Percentiles rank a stretch among this genome's conserved stretches.
Evolutionary conservation across 1,139 yeast genomes (phyloP).

Genomic region (Wickerhamiella pararugosa): DNA sequence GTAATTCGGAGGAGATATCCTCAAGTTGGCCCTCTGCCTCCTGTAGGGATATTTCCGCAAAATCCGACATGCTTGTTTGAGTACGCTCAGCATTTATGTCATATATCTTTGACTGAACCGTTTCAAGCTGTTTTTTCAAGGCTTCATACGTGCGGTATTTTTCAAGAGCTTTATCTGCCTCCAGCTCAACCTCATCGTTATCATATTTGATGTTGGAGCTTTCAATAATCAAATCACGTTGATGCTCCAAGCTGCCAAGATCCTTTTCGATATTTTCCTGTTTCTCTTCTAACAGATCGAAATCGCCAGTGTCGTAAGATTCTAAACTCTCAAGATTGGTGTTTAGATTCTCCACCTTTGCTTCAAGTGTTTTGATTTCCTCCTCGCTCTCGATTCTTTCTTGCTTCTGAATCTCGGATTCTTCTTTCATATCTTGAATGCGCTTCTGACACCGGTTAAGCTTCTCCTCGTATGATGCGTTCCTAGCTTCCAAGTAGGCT

Average conservation of each 20-base stretch:
- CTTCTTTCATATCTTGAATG: too few species aligned
- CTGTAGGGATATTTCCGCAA: background rate
- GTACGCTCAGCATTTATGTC: conserved; percentile 13
- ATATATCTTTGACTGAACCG: background rate
- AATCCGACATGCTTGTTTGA: background rate
- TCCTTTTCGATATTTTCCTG: conserved; percentile 13
- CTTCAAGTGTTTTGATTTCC: background rate
- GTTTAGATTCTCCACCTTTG: conserved; percentile 1
- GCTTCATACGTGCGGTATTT: background rate
- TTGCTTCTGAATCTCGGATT: too few species aligned
- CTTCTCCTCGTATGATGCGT: background rate
- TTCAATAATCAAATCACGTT: conserved; percentile 1
- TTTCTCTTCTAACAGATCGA: conserved; percentile 17
- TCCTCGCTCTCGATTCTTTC: background rate
- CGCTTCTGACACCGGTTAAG: too few species aligned
- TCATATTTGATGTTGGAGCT: background rate
- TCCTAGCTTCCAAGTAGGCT: background rate
- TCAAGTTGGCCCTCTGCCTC: conserved; percentile 3
- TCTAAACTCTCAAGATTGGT: conserved; percentile 1
- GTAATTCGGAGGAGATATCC: background rate
- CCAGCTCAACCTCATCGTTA: background rate
- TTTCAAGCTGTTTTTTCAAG: background rate
- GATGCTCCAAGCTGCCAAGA: conserved; percentile 1
- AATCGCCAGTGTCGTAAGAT: background rate
- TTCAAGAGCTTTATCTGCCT: background rate